These are phyloP conservation scores for Ustilago hordei DNA, from an alignment of 1,284 basidiomycete genomes.

Conservation along the genomic window DNA sequence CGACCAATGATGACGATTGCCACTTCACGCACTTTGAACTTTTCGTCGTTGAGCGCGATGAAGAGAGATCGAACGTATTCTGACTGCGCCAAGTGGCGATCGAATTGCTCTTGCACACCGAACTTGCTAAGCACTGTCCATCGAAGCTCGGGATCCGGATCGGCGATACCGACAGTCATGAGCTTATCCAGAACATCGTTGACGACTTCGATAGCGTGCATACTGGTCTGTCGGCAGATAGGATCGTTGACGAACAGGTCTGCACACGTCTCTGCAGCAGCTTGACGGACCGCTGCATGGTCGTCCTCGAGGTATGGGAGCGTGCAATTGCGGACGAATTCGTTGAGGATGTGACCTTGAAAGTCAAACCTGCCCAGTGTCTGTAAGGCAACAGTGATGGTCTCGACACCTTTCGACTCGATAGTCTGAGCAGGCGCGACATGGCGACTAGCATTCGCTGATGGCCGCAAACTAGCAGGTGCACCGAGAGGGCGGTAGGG, in stretches of 20 bases:
- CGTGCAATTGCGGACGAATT: conserved; percentile 93
- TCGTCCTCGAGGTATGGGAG: conserved; percentile 96
- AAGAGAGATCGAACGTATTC: conserved; percentile 97
- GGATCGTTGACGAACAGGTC: conserved; percentile 90
- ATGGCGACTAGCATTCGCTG: conserved; percentile 45
- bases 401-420: conserved; percentile 75
- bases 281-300: conserved; percentile 85
- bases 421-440: conserved; percentile 67
- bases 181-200: conserved; percentile 98
- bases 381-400: conserved; percentile 85
- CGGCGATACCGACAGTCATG: conserved; percentile 94
- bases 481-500: conserved; percentile 67
- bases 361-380: conserved; percentile 96
- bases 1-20: conserved; percentile 93
- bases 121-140: conserved; percentile 81
- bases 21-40: conserved; percentile 90
- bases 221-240: conserved; percentile 94
- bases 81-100: conserved; percentile 97
- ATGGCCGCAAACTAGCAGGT: conserved; percentile 34
- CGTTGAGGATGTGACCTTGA: conserved; percentile 86
- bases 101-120: conserved; percentile 92
- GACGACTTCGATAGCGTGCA: conserved; percentile 96
- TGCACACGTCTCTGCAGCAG: conserved; percentile 93
- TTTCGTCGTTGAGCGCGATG: conserved; percentile 97
- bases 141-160: conserved; percentile 74